phyloP scores from a whole-genome alignment of 192 early-diverging fungal species.

The Entomortierella lignicola region DNA sequence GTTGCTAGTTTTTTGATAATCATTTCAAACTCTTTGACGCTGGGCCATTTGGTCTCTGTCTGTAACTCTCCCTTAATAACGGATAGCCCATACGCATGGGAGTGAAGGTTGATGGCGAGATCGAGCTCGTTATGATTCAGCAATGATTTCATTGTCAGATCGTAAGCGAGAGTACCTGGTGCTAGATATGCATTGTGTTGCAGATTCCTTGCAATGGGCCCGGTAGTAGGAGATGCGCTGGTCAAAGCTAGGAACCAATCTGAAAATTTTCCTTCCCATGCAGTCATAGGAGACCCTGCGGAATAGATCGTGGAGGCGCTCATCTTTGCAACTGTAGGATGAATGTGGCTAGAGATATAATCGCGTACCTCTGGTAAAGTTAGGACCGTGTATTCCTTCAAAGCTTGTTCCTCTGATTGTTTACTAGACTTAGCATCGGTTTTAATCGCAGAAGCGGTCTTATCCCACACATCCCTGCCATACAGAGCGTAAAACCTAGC shows the following conservation, averaged over 20 bases:
- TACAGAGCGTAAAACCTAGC: constrained; percentile 14
- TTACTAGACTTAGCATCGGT: not conserved
- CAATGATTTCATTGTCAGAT: constrained; percentile 3
- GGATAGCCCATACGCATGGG: constrained; percentile 5
- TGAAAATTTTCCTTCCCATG: constrained; percentile 29
- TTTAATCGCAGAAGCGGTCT: not conserved
- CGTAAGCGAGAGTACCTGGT: constrained; percentile 12
- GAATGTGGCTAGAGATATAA: constrained; percentile 1
- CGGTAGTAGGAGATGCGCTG: not conserved
- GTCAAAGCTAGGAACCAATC: constrained; percentile 32
- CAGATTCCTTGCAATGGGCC: constrained; percentile 26
- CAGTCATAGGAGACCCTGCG: not conserved
- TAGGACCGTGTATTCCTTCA: not conserved
- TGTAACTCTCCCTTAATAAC: not conserved
- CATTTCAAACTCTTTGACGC: constrained; percentile 2
- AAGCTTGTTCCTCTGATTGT: not conserved
- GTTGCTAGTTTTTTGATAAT: constrained; percentile 13
- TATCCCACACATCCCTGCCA: constrained; percentile 15
- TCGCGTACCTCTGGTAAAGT: not conserved
- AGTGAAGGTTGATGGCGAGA: constrained; percentile 19
- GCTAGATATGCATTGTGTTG: not conserved
- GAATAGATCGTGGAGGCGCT: not conserved
- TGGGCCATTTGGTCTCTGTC: not conserved
- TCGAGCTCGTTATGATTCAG: constrained; percentile 24
- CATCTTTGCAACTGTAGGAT: constrained; percentile 21